phyloP scores from a whole-genome alignment of 805 yeast species.

The Wickerhamiella australiensis region DNA sequence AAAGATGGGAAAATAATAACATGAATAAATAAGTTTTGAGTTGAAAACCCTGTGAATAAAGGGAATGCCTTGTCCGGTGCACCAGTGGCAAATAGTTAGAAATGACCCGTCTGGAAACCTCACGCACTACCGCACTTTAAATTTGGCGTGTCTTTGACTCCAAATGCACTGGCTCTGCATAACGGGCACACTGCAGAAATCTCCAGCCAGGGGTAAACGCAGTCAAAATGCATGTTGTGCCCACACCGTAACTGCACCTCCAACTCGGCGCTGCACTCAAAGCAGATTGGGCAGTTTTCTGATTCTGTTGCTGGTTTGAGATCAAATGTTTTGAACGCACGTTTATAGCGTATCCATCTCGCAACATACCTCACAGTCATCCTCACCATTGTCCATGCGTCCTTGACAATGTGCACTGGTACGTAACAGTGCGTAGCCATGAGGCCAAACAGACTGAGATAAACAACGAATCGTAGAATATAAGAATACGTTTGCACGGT shows the following conservation, averaged over 20 bases:
- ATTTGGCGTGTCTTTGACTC: background rate
- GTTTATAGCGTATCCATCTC: constrained; percentile 11
- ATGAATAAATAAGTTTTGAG: background rate
- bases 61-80: no score
- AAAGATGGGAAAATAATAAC: no score
- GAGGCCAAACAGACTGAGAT: constrained; percentile 10
- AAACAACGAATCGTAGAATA: constrained; percentile 8
- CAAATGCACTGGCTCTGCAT: constrained; percentile 8
- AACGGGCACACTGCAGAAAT: constrained; percentile 12
- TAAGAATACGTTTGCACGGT: constrained; percentile 1
- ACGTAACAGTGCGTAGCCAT: constrained; percentile 13
- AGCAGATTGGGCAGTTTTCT: constrained; percentile 13
- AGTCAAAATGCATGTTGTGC: constrained; percentile 12
- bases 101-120: no score
- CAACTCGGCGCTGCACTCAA: constrained; percentile 1
- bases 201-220: constrained; percentile 12
- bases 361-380: background rate
- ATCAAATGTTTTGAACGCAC: constrained; percentile 8
- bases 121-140: no score
- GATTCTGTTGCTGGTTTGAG: background rate
- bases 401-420: constrained; percentile 14
- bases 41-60: no score
- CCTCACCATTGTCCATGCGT: constrained; percentile 10
- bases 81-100: no score
- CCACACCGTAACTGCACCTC: constrained; percentile 11